These are phyloP conservation scores for Funneliformis caledonium DNA, from an alignment of 371 early-diverging fungal genomes.

Conservation along the genomic window DNA sequence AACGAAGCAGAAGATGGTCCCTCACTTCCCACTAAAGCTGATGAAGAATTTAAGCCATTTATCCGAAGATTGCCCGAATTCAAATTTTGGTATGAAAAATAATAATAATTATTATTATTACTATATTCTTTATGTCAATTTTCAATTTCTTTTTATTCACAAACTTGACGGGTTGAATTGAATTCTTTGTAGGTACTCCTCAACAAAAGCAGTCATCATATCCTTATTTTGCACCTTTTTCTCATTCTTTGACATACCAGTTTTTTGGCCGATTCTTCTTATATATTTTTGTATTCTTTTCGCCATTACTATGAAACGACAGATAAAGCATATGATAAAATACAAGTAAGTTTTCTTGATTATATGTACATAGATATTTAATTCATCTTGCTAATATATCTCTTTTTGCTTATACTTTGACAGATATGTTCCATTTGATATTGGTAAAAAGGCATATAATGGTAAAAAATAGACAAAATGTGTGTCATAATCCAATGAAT, in stretches of 20 bases:
- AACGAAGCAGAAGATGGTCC: conserved; percentile 74
- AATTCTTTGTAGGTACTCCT: conserved; percentile 64
- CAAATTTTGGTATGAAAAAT: conserved; percentile 89
- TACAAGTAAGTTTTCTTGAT: conserved; percentile 55
- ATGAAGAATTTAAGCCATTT: conserved; percentile 98
- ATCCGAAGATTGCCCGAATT: conserved; percentile 99
- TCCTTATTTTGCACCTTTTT: conserved; percentile 87
- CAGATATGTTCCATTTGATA: conserved; percentile 95
- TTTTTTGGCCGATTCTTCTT: conserved; percentile 92
- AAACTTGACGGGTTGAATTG: neutral
- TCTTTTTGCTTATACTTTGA: neutral
- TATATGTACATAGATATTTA: neutral
- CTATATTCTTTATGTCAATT: conserved; percentile 1
- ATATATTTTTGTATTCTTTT: conserved; percentile 97
- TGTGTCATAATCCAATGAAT: too few species aligned
- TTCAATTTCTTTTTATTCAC: neutral
- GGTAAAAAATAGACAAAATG: neutral
- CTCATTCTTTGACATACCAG: conserved; percentile 94
- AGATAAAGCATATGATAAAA: conserved; percentile 98
- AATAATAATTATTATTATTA: neutral
- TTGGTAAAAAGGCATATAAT: conserved; percentile 68
- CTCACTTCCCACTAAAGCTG: conserved; percentile 80
- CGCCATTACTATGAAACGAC: conserved; percentile 93
- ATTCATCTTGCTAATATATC: neutral
- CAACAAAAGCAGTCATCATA: conserved; percentile 80